A percentile compares a stretch with the other conserved stretches of the same genome.
phyloP scores from a whole-genome alignment of 176 grass and related monocot species.

The Oryza rufipogon region DNA sequence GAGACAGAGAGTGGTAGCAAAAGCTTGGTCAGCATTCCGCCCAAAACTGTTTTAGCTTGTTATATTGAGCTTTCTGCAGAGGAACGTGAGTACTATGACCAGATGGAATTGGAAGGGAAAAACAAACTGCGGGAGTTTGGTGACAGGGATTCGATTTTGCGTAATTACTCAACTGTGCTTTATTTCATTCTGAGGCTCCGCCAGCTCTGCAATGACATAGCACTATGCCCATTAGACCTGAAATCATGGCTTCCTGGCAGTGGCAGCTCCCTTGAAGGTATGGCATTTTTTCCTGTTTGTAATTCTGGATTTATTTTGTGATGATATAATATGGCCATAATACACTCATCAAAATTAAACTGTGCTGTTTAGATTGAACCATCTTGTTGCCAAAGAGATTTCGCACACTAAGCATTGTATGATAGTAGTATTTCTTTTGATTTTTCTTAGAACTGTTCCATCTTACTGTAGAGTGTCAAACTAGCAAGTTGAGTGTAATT shows the following conservation, averaged over 20 bases:
- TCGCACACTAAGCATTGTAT: background rate
- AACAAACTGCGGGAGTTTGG: conserved; percentile 76
- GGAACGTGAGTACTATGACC: conserved; percentile 77
- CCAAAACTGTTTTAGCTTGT: conserved; percentile 71
- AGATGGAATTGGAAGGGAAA: conserved; percentile 76
- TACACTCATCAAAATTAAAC: background rate
- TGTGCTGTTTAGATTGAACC: background rate
- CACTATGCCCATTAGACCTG: conserved; percentile 78
- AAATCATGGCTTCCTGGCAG: conserved; percentile 72
- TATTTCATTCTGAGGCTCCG: conserved; percentile 87
- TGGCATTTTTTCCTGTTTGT: background rate
- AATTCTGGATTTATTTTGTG: conserved; percentile 9
- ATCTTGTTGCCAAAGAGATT: conserved; percentile 6
- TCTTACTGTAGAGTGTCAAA: conserved; percentile 2
- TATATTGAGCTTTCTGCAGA: conserved; percentile 82
- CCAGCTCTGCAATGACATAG: conserved; percentile 83
- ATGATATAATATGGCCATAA: background rate
- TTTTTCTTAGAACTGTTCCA: background rate
- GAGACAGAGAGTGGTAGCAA: conserved; percentile 54
- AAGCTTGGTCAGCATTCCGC: conserved; percentile 56
- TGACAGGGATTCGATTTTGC: conserved; percentile 66
- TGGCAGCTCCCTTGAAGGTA: conserved; percentile 69
- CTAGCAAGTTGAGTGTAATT: background rate
- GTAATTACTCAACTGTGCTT: conserved; percentile 87
- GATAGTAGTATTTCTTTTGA: background rate